Evolutionary conservation across 768 basidiomycete genomes (phyloP).

Genomic region (Lactarius hengduanensis): DNA sequence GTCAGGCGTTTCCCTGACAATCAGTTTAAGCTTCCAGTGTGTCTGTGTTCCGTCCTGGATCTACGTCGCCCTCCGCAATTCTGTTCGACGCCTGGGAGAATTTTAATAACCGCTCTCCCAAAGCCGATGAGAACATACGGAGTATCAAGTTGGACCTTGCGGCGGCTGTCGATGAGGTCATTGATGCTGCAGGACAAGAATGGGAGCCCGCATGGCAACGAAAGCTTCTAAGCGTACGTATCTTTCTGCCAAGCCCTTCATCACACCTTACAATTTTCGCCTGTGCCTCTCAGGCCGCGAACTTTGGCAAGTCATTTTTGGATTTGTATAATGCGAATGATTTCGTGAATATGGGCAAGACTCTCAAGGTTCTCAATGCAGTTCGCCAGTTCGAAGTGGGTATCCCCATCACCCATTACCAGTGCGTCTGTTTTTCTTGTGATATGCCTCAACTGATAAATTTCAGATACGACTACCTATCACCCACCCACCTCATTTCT

Average conservation of each 20-base stretch:
- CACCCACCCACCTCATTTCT: conserved; percentile 75
- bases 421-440: conserved; percentile 51
- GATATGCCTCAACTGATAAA: neutral
- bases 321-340: conserved; percentile 92
- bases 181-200: conserved; percentile 91
- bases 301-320: conserved; percentile 91
- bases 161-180: conserved; percentile 84
- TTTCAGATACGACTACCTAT: conserved; percentile 74
- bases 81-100: conserved; percentile 91
- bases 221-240: conserved; percentile 71
- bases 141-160: conserved; percentile 84
- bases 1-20: conserved; percentile 8
- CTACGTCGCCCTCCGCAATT: conserved; percentile 87
- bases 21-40: conserved; percentile 62
- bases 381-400: conserved; percentile 90
- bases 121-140: conserved; percentile 90
- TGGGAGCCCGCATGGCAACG: conserved; percentile 92
- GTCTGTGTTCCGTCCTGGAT: conserved; percentile 90
- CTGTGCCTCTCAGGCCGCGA: conserved; percentile 70
- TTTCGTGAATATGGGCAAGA: conserved; percentile 90
- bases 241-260: neutral
- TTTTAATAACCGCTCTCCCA: conserved; percentile 79
- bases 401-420: conserved; percentile 86
- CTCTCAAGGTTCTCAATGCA: conserved; percentile 90
- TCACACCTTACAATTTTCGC: conserved; percentile 3